Percentiles rank a stretch among this genome's conserved stretches.
phyloP scores from a whole-genome alignment of 164 flowering plant species.

The Cinnamomum chago region DNA sequence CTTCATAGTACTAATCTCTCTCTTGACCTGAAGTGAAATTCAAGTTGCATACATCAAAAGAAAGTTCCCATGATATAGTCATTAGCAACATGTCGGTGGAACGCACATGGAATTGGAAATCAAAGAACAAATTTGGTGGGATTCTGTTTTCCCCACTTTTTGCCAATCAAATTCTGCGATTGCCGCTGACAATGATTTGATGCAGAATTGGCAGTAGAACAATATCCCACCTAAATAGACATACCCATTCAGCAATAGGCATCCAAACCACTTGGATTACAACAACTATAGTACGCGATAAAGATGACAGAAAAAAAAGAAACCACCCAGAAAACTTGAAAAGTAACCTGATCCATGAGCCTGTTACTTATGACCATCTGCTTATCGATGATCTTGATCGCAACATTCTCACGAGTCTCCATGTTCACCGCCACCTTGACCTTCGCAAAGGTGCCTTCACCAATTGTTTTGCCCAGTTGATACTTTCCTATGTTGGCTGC shows the following conservation, averaged over 20 bases:
- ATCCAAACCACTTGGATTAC: too few species aligned
- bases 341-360: conserved; percentile 54
- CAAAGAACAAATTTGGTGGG: too few species aligned
- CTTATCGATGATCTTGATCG: conserved; percentile 72
- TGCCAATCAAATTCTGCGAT: background rate
- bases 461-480: conserved; percentile 51
- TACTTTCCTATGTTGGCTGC: conserved; percentile 51
- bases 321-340: background rate
- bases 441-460: conserved; percentile 83
- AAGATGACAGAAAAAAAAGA: background rate
- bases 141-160: background rate
- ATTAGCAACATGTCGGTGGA: too few species aligned
- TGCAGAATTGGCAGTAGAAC: background rate
- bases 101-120: too few species aligned
- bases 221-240: background rate
- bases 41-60: background rate
- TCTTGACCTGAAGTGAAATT: conserved; percentile 42
- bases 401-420: conserved; percentile 39
- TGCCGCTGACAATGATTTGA: background rate
- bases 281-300: too few species aligned
- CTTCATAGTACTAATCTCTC: conserved; percentile 78
- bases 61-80: too few species aligned
- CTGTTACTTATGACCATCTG: conserved; percentile 44
- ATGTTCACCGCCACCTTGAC: conserved; percentile 58
- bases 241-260: too few species aligned